Evolutionary conservation across 2,329 filamentous ascomycete species (phyloP).

Genomic region (Shiraia sp.): DNA sequence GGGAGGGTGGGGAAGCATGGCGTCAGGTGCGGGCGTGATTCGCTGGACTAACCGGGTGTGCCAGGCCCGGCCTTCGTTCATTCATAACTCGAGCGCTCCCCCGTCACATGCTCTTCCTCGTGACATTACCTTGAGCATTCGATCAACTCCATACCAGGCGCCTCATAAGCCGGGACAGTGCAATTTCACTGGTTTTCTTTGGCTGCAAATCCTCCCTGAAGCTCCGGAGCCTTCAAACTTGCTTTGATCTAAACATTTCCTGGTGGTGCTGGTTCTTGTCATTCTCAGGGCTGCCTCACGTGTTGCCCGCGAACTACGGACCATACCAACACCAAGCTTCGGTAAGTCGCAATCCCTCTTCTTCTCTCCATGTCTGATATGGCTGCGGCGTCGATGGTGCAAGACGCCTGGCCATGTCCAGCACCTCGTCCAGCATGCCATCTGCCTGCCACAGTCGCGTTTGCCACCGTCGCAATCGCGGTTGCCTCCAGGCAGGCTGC

Average conservation of each 20-base stretch:
- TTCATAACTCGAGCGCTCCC: not conserved
- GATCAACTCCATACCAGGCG: too few relatives aligned
- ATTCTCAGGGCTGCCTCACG: not conserved
- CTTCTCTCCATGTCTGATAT: not conserved
- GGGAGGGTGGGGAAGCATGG: conserved; percentile 8
- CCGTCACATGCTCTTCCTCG: not conserved
- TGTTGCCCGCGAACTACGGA: not conserved
- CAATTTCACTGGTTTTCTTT: too few relatives aligned
- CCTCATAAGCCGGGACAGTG: too few relatives aligned
- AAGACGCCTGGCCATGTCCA: not conserved
- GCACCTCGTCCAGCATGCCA: conserved; percentile 4
- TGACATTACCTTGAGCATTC: too few relatives aligned
- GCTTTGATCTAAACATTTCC: too few relatives aligned
- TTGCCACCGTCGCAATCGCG: conserved; percentile 14
- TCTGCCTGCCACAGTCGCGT: conserved; percentile 14
- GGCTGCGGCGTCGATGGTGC: not conserved
- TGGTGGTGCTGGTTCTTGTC: too few relatives aligned
- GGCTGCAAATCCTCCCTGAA: too few relatives aligned
- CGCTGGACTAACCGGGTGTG: conserved; percentile 4
- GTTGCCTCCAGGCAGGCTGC: conserved; percentile 12
- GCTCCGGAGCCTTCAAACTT: too few relatives aligned
- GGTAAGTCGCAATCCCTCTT: not conserved
- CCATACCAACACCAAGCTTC: not conserved
- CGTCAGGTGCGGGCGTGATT: conserved; percentile 10
- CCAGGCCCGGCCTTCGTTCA: conserved; percentile 3